Percentiles rank a stretch among this genome's conserved stretches.
phyloP scores from a whole-genome alignment of 805 yeast species.

The Candida hispaniensis region DNA sequence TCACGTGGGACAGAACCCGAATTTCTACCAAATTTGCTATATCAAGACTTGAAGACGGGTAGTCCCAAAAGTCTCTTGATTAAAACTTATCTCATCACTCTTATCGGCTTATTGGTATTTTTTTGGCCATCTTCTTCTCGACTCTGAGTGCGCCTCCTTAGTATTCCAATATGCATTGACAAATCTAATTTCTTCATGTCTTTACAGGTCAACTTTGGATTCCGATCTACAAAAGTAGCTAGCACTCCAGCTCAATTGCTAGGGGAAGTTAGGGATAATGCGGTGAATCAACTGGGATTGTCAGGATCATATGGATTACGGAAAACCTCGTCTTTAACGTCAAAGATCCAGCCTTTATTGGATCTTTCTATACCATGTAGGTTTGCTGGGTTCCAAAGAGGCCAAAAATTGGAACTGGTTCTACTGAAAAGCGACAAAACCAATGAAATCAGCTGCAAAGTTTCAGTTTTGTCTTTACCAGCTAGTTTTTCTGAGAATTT shows the following conservation, averaged over 20 bases:
- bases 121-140: no score
- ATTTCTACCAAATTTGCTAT: neutral
- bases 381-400: conserved; percentile 19
- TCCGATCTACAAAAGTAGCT: no score
- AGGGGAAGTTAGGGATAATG: no score
- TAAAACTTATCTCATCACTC: neutral
- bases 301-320: conserved; percentile 9
- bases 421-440: conserved; percentile 6
- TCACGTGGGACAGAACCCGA: neutral
- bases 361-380: conserved; percentile 19
- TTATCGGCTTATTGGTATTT: conserved; percentile 5
- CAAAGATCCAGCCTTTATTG: conserved; percentile 17
- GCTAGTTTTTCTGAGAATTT: conserved; percentile 18
- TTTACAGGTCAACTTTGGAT: conserved; percentile 11
- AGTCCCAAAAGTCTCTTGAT: neutral
- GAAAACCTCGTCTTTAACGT: conserved; percentile 6
- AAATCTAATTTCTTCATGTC: no score
- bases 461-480: conserved; percentile 20
- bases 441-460: conserved; percentile 16
- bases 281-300: conserved; percentile 4
- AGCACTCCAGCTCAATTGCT: no score
- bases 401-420: conserved; percentile 21
- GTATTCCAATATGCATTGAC: no score
- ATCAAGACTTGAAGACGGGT: neutral
- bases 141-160: no score